phyloP scores from a whole-genome alignment of 2,329 filamentous ascomycete species.

The Herpomyces periplanetae region DNA sequence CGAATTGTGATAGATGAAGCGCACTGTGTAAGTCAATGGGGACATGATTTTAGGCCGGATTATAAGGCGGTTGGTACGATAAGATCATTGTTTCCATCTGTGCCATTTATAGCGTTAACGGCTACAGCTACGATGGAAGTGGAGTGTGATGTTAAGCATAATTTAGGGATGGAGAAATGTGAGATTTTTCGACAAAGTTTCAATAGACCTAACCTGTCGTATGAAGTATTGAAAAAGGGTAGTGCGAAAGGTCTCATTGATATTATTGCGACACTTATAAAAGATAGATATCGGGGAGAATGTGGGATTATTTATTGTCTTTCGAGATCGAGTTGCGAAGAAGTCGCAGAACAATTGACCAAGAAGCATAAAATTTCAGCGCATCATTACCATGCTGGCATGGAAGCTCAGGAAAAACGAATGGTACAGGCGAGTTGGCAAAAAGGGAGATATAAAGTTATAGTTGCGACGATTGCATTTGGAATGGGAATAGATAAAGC shows the following conservation, averaged over 20 bases:
- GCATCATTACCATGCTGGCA: constrained; percentile 46
- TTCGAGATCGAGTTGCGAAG: constrained; percentile 43
- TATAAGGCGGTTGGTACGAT: constrained; percentile 44
- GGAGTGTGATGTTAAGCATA: constrained; percentile 59
- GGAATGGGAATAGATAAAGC: constrained; percentile 95
- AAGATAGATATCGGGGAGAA: constrained; percentile 22
- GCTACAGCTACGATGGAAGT: constrained; percentile 82
- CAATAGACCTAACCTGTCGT: constrained; percentile 74
- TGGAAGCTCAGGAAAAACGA: constrained; percentile 24
- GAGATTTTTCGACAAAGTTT: constrained; percentile 65
- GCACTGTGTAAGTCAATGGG: constrained; percentile 93
- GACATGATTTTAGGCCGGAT: constrained; percentile 78
- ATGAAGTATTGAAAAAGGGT: constrained; percentile 36
- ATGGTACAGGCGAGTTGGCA: constrained; percentile 50
- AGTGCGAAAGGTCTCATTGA: constrained; percentile 15
- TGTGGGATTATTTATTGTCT: constrained; percentile 81
- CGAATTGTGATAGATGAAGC: constrained; percentile 80
- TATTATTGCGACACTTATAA: constrained; percentile 23
- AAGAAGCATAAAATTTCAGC: constrained; percentile 24
- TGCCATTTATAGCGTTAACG: constrained; percentile 76
- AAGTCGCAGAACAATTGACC: constrained; percentile 26
- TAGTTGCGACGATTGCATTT: constrained; percentile 79
- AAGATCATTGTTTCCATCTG: constrained; percentile 25
- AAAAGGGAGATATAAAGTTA: constrained; percentile 32
- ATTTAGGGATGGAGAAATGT: constrained; percentile 42